phyloP scores from a whole-genome alignment of 257 asterid species.

The Cruciata laevipes region DNA sequence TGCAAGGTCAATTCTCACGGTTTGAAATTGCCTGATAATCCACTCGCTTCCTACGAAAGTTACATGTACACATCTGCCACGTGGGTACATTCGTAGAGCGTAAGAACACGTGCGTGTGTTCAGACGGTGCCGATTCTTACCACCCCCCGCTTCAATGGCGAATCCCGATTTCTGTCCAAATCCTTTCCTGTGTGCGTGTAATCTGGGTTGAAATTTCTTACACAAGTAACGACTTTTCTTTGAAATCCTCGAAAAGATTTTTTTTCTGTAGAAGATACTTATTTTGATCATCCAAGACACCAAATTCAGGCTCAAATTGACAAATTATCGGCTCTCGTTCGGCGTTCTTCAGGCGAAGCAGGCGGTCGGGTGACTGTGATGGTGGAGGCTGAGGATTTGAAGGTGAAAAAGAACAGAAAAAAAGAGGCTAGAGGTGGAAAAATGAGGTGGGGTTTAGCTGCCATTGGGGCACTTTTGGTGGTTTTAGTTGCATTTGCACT shows the following conservation, averaged over 20 bases:
- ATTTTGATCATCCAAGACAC: not conserved
- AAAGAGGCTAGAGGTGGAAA: conserved; percentile 26
- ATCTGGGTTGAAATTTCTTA: not conserved
- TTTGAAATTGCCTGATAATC: not conserved
- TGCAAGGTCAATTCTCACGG: not conserved
- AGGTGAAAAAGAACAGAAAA: conserved; percentile 20
- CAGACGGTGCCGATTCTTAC: not conserved
- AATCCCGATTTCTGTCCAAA: not conserved
- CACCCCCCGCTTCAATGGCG: not conserved
- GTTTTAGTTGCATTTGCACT: conserved; percentile 41
- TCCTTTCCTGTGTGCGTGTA: not conserved
- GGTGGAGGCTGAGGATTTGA: conserved; percentile 59
- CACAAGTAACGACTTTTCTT: not conserved
- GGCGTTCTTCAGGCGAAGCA: not conserved
- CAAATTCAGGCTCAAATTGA: not conserved
- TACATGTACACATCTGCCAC: not conserved
- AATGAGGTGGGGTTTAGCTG: conserved; percentile 42
- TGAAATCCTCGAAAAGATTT: not conserved
- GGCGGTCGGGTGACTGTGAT: conserved; percentile 20
- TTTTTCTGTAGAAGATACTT: not conserved
- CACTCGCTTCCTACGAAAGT: not conserved
- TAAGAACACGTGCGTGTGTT: not conserved
- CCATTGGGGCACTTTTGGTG: conserved; percentile 43
- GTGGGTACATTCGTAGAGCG: not conserved
- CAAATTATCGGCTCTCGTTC: too few species aligned